Base-by-base conservation (phyloP, 1,139 yeast genomes). In the Suzukiozyma palmioleophila region DNA sequence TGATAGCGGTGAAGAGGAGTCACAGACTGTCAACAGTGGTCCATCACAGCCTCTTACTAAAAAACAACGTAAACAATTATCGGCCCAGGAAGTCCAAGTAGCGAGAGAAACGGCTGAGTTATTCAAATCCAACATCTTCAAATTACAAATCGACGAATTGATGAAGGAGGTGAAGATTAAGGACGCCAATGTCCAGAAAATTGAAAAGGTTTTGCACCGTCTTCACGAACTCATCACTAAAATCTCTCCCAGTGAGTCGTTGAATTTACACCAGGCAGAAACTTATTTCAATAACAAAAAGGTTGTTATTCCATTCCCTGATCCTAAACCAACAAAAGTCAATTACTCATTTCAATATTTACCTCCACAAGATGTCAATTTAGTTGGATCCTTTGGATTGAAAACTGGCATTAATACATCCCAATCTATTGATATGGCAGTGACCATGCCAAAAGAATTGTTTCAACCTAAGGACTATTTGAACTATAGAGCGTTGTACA, bases 91-190 rank as follows among this genome's bases (percentile, higher is more conserved):
- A 43, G 80, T 90, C 35, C 96, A 90, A 54, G 74, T 85, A 3
- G 96, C 97, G 0, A 73, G 96, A 52, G 97, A 90, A 58, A 86
- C 97, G 0, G 94, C 96, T 0, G 97, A 89, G 57, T 67, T 90
- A 37, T 92, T 90, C 77, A 88, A 89, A 56, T 88, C 96, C 11
- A 90, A 90, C 60, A 88, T 92, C 42, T 90, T 92, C 77, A 92
- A 92, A 60, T 67, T 92, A 43, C 96, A 92, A 64, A 89, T 90
- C 41, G 98, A 90, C 60, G 97, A 90, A 57, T 69, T 92, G 32
- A 67, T 92, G 54, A 77, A 79, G 48, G 97, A 89, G 59, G 76
- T 90, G 34, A 78, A 78, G 49, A 62, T 89, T 34, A 85, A 85
- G 52, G 94, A 86, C 16, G 63, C 76, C 21, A 81, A 83, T 53